Base-by-base conservation (phyloP, 495 filamentous ascomycete genomes). In the Amniculicola lignicola region DNA sequence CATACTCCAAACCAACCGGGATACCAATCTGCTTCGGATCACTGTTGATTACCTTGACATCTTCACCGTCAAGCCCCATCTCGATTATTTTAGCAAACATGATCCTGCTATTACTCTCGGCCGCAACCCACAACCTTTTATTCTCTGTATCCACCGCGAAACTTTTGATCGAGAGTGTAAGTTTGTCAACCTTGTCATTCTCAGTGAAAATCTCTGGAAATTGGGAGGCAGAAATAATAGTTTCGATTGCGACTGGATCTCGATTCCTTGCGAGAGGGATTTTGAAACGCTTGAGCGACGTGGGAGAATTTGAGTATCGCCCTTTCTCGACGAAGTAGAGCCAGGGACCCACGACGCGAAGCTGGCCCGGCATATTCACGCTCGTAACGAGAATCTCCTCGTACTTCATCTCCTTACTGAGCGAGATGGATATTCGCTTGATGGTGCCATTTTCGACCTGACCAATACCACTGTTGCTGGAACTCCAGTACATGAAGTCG, bases 1-100 rank as follows among this genome's bases (percentile, higher is more conserved):
- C 16, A 43, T 43, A 43, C 40, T 43, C 40, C 40, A 43, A n/a
- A 12, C 40, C 40, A 21, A 43, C 16, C 2, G 40, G 40, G 4
- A 43, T 21, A 2, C 40, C 40, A 43, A 43, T 24, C 16, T 43
- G 16, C 16, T 11, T 24, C n/a, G 24, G 15, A 5, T 43, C 21
- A 5, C 16, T 21, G 21, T 43, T 24, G 2, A 43, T 4, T 12
- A 43, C n/a, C 16, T 21, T 6, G 15, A 43, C 4, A 15, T 4
- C 40, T 18, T 3, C 21, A n/a, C 40, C 40, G 14, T 43, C 40
- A 4, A 43, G 14, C 16, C 14, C 40, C 40, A 24, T 43, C 40
- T 43, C 40, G 14, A 43, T 11, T 12, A 43, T 21, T 21, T 21
- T 43, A 14, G n/a, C 40, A 43, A 18, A 43, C 16, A 21, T 43